Evolutionary conservation across 148 eudicot genomes (phyloP), one percentile per base, ranked within the genome.

Genomic region (Chenopodium album): DNA sequence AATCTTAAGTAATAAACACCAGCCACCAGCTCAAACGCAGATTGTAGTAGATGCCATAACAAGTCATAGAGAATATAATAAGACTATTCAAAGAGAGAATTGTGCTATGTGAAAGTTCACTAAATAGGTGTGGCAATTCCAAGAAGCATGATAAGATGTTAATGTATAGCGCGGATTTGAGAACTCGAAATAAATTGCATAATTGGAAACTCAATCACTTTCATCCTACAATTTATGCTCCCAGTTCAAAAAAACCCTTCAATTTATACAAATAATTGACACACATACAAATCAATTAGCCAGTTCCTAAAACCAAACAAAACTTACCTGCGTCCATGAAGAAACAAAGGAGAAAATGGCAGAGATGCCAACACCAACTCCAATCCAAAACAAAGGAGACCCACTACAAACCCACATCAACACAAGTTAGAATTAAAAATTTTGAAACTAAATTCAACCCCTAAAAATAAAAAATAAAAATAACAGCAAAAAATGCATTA

Each of bases 341-440:
- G 92, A 92, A 82, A 80, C 92, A 94, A 94, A 91, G 78, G 99
- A 89, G 79, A 91, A 93, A 60, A 93, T 82, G 7, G 94, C 99
- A 62, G 99, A 93, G 67, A 89, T 74, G 44, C 91, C 98, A 83
- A 95, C 97, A 83, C 98, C 98, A 90, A 95, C 91, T 85, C 96
- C 98, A 87, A 95, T 88, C 98, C 98, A 95, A 81, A 95, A 93
- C 78, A 95, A 88, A 74, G 96, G 98, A 56, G 98, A 93, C 66
- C 97, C 97, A 71, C 98, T 94, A 82, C 14, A 85, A 85, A 16
- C 56, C 70, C 34, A 65, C 22, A 52, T 63, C 29, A 67, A 34
- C 29, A 64, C 37, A 78, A 9, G n/a, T 73, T 31, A 78, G 14
- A 64, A 73, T 54, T 60, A 74, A 48, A 23, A 69, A 77, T 16